Evolutionary conservation across 306 rosid genomes (phyloP).

Genomic region (Cicer chorassanicum): DNA sequence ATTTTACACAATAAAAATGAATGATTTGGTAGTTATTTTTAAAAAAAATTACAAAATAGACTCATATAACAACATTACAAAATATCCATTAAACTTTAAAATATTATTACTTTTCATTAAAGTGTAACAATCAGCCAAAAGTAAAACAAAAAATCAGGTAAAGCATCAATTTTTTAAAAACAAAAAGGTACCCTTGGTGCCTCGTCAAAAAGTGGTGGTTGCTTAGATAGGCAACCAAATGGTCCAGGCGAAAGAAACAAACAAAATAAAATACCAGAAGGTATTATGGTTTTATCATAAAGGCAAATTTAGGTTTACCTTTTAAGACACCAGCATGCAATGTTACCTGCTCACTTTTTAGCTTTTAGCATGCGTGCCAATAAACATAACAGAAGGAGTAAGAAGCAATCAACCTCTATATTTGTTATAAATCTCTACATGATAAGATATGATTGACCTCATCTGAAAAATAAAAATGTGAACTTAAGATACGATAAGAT

Average conservation of each 20-base stretch:
- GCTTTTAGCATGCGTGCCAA: slow-evolving; percentile 29
- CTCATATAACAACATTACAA: too few relatives aligned
- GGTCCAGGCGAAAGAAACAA: background rate
- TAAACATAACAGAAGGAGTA: background rate
- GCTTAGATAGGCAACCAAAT: slow-evolving; percentile 29
- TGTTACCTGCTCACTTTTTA: slow-evolving; percentile 35
- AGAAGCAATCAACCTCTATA: background rate
- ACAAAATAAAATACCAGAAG: background rate
- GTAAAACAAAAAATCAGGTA: background rate
- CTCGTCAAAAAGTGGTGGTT: background rate
- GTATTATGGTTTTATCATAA: slow-evolving; percentile 1
- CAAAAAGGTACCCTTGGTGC: background rate
- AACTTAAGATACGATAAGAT: too few relatives aligned
- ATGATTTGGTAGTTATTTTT: too few relatives aligned
- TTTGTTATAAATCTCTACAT: too few relatives aligned
- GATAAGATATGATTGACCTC: too few relatives aligned
- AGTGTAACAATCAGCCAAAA: slow-evolving; percentile 8
- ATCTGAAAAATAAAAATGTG: too few relatives aligned
- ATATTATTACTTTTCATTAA: background rate
- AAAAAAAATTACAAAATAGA: too few relatives aligned
- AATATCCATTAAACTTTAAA: too few relatives aligned
- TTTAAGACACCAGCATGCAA: background rate
- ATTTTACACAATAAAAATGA: too few relatives aligned
- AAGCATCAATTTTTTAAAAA: slow-evolving; percentile 1
- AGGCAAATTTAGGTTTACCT: slow-evolving; percentile 35